These are phyloP conservation scores for Telopea speciosissima DNA, from an alignment of 177 flowering plant species.

Conservation along the genomic window DNA sequence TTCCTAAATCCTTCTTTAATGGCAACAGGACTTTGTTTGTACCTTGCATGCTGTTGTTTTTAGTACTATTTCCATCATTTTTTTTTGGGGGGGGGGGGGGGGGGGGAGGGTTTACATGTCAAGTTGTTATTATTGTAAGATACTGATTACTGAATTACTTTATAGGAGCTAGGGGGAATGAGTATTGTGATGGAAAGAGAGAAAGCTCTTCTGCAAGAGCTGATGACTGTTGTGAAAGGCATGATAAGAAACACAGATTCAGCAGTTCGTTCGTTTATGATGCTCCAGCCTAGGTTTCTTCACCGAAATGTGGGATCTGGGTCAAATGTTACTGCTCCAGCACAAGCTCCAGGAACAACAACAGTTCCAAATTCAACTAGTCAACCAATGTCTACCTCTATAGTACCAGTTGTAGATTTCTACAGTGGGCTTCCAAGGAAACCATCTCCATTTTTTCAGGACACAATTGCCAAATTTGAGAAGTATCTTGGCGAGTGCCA, in stretches of 20 bases:
- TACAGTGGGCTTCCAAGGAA: constrained; percentile 85
- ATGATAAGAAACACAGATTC: constrained; percentile 83
- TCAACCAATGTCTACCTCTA: constrained; percentile 40
- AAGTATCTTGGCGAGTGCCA: constrained; percentile 71
- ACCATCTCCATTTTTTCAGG: constrained; percentile 79
- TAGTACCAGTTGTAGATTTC: constrained; percentile 72
- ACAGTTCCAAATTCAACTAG: constrained; percentile 31
- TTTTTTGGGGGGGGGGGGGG: background rate
- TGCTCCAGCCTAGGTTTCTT: constrained; percentile 74
- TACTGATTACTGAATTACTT: constrained; percentile 2
- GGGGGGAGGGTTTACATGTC: background rate
- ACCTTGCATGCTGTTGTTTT: too few species aligned
- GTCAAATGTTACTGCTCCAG: constrained; percentile 39
- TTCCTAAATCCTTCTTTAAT: too few species aligned
- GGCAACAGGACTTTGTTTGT: too few species aligned
- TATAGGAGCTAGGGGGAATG: constrained; percentile 91
- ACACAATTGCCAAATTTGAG: constrained; percentile 82
- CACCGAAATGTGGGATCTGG: constrained; percentile 26
- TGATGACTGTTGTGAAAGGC: constrained; percentile 70
- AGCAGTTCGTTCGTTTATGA: constrained; percentile 89
- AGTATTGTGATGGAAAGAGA: constrained; percentile 74
- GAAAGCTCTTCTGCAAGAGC: constrained; percentile 62
- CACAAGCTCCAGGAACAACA: constrained; percentile 48
- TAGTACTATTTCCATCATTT: background rate
- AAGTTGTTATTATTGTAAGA: background rate